Evolutionary conservation across 2,329 filamentous ascomycete genomes (phyloP), one percentile per base, ranked within the genome.

Genomic region (Aspergillus quadrilineatus): DNA sequence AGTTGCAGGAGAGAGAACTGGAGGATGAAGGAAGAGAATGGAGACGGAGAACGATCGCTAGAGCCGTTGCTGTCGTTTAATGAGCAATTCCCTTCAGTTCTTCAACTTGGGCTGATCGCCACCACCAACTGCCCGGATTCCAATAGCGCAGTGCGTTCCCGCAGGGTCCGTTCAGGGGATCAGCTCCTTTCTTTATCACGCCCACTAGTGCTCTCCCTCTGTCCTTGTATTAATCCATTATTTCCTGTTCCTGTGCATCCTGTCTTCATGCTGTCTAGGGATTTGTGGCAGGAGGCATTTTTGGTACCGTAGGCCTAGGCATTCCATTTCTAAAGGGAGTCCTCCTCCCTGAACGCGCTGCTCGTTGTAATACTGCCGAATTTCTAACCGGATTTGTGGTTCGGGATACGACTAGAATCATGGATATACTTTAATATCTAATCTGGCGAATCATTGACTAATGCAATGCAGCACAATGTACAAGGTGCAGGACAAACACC

Each of bases 121-220:
- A 32, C 42, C 51, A 39, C 43, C 51, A 47, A 43, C 30, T 26
- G 37, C 17, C 53, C 15, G 22, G 37, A 50, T 50, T 50, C 48
- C 54, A 56, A 56, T 51, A 56, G 48, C 14, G 34, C 34, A 12
- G 9, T 56, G 34, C 51, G 34, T 51, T 48, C 32, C 26, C 34
- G 28, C 36, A 46, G 46, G 39, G 46, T 12, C 34, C 39, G 15
- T 45, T 44, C 37, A 45, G 45, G 53, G 32, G 53, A 43, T 22
- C n/a, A 36, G 12, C 34, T 50, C 45, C 39, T 44, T 55, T 43
- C 29, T 49, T 32, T 17, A 15, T 28, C 14, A n/a, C 26, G 6
- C 6, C 8, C 28, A 34, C 26, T 42, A 26, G 36, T 50, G 15
- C 14, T 43, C 26, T 34, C 22, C 45, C 50, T 29, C 17, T 29